phyloP scores from a whole-genome alignment of 192 early-diverging fungal species.

The Backusella tuberculispora region DNA sequence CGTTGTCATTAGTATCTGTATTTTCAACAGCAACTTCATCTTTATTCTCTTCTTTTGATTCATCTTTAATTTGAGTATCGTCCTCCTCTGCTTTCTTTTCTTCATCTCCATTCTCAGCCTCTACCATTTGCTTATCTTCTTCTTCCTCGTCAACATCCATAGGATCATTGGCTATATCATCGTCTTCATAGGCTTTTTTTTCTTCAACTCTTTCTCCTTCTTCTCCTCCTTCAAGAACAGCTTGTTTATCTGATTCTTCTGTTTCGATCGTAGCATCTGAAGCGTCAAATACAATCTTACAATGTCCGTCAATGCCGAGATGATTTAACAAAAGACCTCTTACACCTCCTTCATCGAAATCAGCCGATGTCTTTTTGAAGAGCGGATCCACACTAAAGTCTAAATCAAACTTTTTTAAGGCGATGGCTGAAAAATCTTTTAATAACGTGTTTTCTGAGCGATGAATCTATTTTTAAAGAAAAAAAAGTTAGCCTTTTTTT shows the following conservation, averaged over 20 bases:
- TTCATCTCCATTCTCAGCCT: neutral
- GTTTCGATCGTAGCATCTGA: conserved; percentile 70
- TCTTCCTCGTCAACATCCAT: conserved; percentile 36
- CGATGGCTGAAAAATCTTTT: conserved; percentile 79
- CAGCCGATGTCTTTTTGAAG: conserved; percentile 97
- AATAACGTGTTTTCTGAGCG: conserved; percentile 73
- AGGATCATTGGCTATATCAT: conserved; percentile 15
- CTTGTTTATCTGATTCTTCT: neutral
- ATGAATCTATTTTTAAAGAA: conserved; percentile 40
- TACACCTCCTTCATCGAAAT: conserved; percentile 98
- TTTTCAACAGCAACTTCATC: conserved; percentile 9
- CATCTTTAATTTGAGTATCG: neutral
- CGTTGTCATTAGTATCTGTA: neutral
- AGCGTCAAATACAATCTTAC: conserved; percentile 96
- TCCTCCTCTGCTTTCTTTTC: neutral
- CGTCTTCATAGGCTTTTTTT: conserved; percentile 16
- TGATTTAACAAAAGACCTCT: conserved; percentile 91
- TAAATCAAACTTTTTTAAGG: conserved; percentile 85
- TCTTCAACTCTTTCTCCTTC: conserved; percentile 26
- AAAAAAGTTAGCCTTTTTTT: neutral
- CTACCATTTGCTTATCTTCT: neutral
- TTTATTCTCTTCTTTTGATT: neutral
- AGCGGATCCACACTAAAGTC: conserved; percentile 95
- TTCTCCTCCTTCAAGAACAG: conserved; percentile 17
- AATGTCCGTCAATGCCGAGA: conserved; percentile 74